Evolutionary conservation across 352 stramenopile species (phyloP), one percentile per base, ranked within the genome.

Genomic region (Globisporangium splendens): DNA sequence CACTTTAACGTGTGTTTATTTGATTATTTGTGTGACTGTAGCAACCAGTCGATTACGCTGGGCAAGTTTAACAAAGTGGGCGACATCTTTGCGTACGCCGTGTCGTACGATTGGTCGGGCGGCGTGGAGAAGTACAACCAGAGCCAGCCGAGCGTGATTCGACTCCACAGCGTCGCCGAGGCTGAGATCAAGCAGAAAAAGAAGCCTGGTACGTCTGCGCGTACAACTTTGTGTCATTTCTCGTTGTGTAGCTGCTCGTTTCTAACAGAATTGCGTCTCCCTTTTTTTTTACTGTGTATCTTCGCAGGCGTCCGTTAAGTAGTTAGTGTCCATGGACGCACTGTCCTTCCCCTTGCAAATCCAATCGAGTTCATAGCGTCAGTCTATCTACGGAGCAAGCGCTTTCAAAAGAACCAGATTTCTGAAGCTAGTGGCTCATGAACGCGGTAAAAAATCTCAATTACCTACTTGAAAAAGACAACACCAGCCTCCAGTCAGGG

Each of bases 31-130:
- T 55, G 18, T 57, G 10, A 24, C n/a, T 49, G 3, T 63, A 92
- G 81, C 62, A 89, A 96, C 65, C 81, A 95, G 52, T 83, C 89
- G 11, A 98, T 98, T 63, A 85, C 87, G 35, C 83, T 83, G 51
- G 94, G 90, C 59, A 88, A 82, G 49, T 98, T 99, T 72, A 98
- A 98, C 72, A 74, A 86, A 14, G 80, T 81, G 21, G 96, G 96
- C 46, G 96, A 97, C 66, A 87, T 98, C 63, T 98, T 96, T 72
- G 96, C 96, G 10, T 99, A 99, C 81, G 79, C 92, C 28, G 83
- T 97, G 59, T 96, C 88, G 65, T 99, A 99, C 79, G 96, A 99
- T 79, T 99, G 96, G 96, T 96, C 81, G 54, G 97, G 97, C 72
- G 96, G 96, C 31, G 88, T 80, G 43, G 78, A 89, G 57, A 88